Conservation (phyloP, 2,329 filamentous ascomycete species). For the Paecilomyces niveus region DNA sequence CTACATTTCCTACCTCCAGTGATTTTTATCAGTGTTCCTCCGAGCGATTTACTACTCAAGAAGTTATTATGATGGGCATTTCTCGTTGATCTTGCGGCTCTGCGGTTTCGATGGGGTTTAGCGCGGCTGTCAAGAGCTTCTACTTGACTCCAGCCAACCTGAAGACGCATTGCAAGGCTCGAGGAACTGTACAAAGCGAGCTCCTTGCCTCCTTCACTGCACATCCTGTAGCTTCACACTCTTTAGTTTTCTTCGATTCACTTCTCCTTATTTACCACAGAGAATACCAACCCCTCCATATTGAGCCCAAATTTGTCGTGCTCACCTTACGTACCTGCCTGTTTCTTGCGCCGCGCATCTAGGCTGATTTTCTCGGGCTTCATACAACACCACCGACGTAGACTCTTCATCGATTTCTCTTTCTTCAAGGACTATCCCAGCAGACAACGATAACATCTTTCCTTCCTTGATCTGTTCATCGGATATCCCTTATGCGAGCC, state of each 20-base stretch:
- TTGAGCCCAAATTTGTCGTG: background rate
- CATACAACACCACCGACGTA: background rate
- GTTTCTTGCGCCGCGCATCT: background rate
- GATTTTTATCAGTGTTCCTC: background rate
- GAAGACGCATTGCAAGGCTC: background rate
- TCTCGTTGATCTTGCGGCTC: background rate
- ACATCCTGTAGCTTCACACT: background rate
- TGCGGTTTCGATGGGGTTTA: background rate
- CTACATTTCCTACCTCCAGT: background rate
- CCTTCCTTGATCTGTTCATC: background rate
- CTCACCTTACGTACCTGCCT: background rate
- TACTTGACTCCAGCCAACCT: background rate
- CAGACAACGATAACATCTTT: background rate
- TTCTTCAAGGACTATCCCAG: background rate
- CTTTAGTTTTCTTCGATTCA: background rate
- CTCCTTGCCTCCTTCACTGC: background rate
- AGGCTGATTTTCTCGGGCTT: background rate
- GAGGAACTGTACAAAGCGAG: background rate
- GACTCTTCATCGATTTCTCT: background rate
- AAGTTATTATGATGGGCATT: background rate
- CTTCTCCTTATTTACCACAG: background rate
- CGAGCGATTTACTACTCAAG: background rate
- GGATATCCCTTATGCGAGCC: slow-evolving; percentile 5
- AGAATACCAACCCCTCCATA: background rate
- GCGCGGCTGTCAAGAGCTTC: background rate